These are phyloP conservation scores for Ajuga reptans DNA, from an alignment of 305 asterid species.

Conservation along the genomic window DNA sequence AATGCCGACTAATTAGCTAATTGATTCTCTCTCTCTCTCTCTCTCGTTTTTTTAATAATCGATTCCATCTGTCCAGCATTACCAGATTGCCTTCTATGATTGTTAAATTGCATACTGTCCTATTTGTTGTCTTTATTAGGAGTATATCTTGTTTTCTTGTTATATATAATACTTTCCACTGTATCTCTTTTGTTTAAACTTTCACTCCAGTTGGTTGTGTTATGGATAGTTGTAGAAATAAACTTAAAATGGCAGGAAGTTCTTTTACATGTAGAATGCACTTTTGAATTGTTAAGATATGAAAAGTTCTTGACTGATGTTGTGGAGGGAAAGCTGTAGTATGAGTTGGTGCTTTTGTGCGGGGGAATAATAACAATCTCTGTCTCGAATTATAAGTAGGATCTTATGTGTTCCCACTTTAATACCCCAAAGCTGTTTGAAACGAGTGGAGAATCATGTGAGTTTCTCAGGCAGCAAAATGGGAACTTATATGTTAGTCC, in stretches of 20 bases:
- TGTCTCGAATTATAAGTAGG: neutral
- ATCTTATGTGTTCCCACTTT: neutral
- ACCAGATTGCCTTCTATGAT: too few species aligned
- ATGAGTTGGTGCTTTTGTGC: neutral
- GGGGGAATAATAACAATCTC: neutral
- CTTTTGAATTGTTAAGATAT: too few species aligned
- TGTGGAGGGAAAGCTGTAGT: neutral
- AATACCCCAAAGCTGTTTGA: neutral
- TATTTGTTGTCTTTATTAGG: neutral
- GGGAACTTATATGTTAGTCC: neutral
- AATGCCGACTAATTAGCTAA: neutral
- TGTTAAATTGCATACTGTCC: neutral
- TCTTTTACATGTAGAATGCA: neutral
- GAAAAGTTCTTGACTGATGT: too few species aligned
- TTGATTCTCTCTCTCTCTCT: too few species aligned
- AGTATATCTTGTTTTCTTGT: too few species aligned
- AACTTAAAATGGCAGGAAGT: neutral
- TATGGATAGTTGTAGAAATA: too few species aligned
- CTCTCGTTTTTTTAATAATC: too few species aligned
- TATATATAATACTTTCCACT: too few species aligned
- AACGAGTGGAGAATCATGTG: neutral
- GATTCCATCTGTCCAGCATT: too few species aligned
- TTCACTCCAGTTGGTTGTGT: too few species aligned
- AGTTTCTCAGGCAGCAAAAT: neutral
- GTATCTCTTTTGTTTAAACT: too few species aligned